Percentiles rank a stretch among this genome's conserved stretches.
Conservation (phyloP, 331 rosid genomes). For the Ulmus americana region DNA sequence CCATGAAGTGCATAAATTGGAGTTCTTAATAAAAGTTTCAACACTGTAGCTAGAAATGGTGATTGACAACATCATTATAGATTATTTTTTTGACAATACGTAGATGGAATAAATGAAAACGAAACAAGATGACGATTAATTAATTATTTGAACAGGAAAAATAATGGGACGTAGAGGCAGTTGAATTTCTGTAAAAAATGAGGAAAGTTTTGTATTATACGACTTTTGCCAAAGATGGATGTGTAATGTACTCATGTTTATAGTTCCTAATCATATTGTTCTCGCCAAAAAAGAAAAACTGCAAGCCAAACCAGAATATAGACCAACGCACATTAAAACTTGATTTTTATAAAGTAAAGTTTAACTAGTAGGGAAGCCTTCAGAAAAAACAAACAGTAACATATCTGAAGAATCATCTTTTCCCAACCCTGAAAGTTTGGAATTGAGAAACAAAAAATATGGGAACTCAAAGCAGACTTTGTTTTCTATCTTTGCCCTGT, state of each 20-base stretch:
- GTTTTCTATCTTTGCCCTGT: not conserved
- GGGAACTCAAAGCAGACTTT: not conserved
- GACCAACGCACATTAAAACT: not conserved
- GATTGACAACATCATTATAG: no score
- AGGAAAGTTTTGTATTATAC: no score
- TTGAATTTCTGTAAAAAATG: no score
- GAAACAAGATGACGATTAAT: no score
- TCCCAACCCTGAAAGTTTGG: not conserved
- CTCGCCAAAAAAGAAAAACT: not conserved
- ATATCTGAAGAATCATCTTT: not conserved
- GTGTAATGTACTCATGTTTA: not conserved
- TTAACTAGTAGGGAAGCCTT: not conserved
- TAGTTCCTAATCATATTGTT: not conserved
- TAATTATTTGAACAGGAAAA: no score
- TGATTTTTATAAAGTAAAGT: not conserved
- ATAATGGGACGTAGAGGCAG: no score
- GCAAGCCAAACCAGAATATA: not conserved
- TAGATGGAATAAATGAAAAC: no score
- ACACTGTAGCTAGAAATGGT: not conserved
- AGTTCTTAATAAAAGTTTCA: not conserved
- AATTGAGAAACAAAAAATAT: not conserved
- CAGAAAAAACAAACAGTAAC: not conserved
- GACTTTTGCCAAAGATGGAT: not conserved
- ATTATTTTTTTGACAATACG: no score
- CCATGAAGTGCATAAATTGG: no score